Conservation (phyloP, 2,329 filamentous ascomycete species). For the Calycina herbarum region DNA sequence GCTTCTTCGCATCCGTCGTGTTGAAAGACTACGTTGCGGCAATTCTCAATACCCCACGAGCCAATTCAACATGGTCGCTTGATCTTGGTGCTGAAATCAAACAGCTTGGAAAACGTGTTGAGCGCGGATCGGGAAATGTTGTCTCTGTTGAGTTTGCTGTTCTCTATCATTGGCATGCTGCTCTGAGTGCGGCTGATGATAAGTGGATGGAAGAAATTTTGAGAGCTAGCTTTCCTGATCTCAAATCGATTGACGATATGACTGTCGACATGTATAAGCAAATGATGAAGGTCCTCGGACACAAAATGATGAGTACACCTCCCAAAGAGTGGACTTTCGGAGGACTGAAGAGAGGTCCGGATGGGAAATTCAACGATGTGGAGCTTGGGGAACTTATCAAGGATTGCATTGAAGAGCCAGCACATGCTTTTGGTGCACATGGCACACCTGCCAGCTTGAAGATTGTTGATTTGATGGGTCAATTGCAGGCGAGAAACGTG, state of each 20-base stretch:
- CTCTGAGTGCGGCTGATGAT: slow-evolving; percentile 45
- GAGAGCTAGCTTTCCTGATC: slow-evolving; percentile 38
- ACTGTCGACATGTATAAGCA: slow-evolving; percentile 44
- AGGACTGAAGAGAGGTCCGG: slow-evolving; percentile 41
- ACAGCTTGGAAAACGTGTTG: slow-evolving; percentile 41
- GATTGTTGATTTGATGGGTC: slow-evolving; percentile 49
- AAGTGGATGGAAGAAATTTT: slow-evolving; percentile 47
- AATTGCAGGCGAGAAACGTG: slow-evolving; percentile 45
- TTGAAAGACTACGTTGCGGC: slow-evolving; percentile 46
- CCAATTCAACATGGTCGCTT: slow-evolving; percentile 47
- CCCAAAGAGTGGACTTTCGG: slow-evolving; percentile 46
- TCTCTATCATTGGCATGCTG: slow-evolving; percentile 49
- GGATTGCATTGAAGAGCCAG: slow-evolving; percentile 48
- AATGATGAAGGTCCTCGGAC: slow-evolving; percentile 42
- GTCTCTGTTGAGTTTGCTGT: slow-evolving; percentile 49
- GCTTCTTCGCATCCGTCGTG: slow-evolving; percentile 47
- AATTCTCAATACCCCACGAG: slow-evolving; percentile 31
- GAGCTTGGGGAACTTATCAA: slow-evolving; percentile 48
- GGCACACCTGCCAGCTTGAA: slow-evolving; percentile 48
- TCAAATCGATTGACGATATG: slow-evolving; percentile 45
- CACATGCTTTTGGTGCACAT: slow-evolving; percentile 53
- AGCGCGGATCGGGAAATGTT: slow-evolving; percentile 46
- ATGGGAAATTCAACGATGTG: slow-evolving; percentile 46
- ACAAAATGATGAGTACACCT: slow-evolving; percentile 38
- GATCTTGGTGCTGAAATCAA: slow-evolving; percentile 48